Evolutionary conservation across 1,284 basidiomycete species (phyloP).

Genomic region (Marasmius sp.): DNA sequence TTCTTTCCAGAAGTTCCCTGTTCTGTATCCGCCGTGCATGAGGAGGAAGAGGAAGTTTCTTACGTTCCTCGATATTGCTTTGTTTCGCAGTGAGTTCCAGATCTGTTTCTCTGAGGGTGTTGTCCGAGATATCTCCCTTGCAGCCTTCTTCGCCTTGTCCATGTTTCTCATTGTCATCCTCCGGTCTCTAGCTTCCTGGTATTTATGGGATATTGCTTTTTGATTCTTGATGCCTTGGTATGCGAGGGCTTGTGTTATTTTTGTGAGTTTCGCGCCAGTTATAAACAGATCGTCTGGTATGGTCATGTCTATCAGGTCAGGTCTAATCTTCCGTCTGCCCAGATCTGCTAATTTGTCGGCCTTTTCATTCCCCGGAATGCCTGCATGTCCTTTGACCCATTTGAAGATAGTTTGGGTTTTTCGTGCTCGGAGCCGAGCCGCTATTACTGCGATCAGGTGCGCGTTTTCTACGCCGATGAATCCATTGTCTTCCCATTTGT

Average conservation of each 20-base stretch:
- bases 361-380: slow-evolving; percentile 18
- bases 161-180: neutral
- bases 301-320: slow-evolving; percentile 5
- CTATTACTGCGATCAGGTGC: neutral
- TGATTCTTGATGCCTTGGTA: slow-evolving; percentile 22
- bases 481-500: slow-evolving; percentile 16
- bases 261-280: slow-evolving; percentile 23
- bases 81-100: slow-evolving; percentile 23
- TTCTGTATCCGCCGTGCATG: slow-evolving; percentile 22
- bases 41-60: slow-evolving; percentile 16
- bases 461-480: slow-evolving; percentile 15
- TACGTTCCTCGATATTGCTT: slow-evolving; percentile 21
- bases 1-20: slow-evolving; percentile 29
- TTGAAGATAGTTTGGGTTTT: slow-evolving; percentile 8
- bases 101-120: slow-evolving; percentile 18
- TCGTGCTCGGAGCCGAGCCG: slow-evolving; percentile 5
- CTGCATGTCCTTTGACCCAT: slow-evolving; percentile 23
- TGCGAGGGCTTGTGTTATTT: slow-evolving; percentile 24
- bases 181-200: neutral
- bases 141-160: neutral
- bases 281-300: slow-evolving; percentile 9
- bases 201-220: neutral
- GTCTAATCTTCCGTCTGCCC: slow-evolving; percentile 14
- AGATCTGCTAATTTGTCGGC: slow-evolving; percentile 18
- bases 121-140: neutral